Evolutionary conservation across 306 rosid species (phyloP), one percentile per base, ranked within the genome.

Genomic region (Quercus wislizeni): DNA sequence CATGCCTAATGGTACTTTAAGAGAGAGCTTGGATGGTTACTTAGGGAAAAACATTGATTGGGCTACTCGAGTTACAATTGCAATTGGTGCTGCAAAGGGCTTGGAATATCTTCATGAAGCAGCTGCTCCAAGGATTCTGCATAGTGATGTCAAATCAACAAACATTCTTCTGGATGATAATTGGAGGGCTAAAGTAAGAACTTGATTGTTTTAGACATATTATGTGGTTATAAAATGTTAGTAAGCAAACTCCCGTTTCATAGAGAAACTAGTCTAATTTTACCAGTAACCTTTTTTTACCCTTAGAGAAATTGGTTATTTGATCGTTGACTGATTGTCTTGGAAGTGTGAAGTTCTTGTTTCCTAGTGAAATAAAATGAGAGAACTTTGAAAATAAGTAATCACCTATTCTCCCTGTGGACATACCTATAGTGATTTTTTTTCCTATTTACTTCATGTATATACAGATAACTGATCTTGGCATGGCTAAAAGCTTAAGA

Each of bases 91-190:
- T 80, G 99, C 99, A 56, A 91, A 94, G 75, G 99, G 97, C 51
- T 83, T 95, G 86, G 99, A 95, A 79, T 95, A 95, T 91, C 98
- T 95, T 74, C 99, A 95, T 81, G 99, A 92, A 65, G 98, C 99
- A 64, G 99, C 98, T 80, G 99, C 97, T 83, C 99, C 99, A 65
- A 91, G 89, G 87, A 89, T 95, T 83, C 90, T 95, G 70, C 99
- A 95, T 80, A 86, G 98, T 79, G 98, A 95, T 87, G 96, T 95
- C 77, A 95, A 93, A 85, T 95, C 99, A 55, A 90, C 98, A 54
- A 95, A 95, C 88, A 95, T 95, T 89, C 98, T 95, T 84, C 88
- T 95, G 52, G 99, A 93, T 83, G 89, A 88, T 77, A 87, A 88
- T 83, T 91, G 89, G 92, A 92, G 80, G 74, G 98, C 98, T 77